Evolutionary conservation across 192 early-diverging fungal species (phyloP), one percentile per base, ranked within the genome.

Genomic region (Spinellus fusiger): DNA sequence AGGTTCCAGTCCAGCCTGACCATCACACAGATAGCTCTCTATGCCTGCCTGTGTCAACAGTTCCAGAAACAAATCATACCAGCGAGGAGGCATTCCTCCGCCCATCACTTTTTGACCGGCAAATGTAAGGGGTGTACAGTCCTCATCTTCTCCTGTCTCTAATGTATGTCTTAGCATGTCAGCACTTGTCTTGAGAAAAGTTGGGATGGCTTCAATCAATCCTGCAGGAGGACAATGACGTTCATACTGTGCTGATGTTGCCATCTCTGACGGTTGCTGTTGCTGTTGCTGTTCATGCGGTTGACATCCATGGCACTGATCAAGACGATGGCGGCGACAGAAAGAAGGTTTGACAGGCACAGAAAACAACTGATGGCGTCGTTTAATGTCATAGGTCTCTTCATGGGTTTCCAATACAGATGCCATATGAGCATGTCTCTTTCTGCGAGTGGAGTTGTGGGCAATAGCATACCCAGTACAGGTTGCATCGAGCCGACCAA

Each of bases 51-150:
- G 79, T 3, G 79, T 81, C 61, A 81, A 66, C 37, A 81, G 54
- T 49, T 81, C 79, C 28, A 81, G 35, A 59, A 81, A 78, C 23
- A 81, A 62, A n/a, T 73, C 64, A 53, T 81, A 81, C 76, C 79
- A 81, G 3, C 70, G 65, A 35, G 73, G 61, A n/a, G 73, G 69
- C 54, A 81, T 73, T 1, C 70, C 70, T 5, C 68, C 68, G 20
- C 75, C 74, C 56, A 70, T 72, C 1, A 73, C 53, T 25, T 72
- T 68, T 69, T 73, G 62, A 10, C 50, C 69, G 16, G 63, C 69
- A 71, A 71, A 65, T 27, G 48, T 71, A 54, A 71, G 32, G n/a
- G 69, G 69, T 31, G 40, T 35, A 12, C 23, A 28, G 10, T 66
- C 38, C 1, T 49, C 62, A 22, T 53, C 62, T 25, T 64, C 61